Evolutionary conservation across 2,329 filamentous ascomycete genomes (phyloP), one percentile per base, ranked within the genome.

Genomic region (Metarhizium humberi): DNA sequence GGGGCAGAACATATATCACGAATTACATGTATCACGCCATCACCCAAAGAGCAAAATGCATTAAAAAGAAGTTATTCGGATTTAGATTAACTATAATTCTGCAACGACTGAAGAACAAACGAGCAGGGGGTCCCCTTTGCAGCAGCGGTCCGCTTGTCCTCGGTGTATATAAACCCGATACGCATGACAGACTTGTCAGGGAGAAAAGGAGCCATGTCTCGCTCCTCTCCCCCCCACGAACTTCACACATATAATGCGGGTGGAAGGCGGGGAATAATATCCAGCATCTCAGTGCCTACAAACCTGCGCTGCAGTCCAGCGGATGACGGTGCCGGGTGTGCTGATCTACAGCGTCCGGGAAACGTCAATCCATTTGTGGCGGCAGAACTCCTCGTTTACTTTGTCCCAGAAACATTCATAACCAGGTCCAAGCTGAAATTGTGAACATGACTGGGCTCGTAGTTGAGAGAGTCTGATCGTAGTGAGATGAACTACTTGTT

Each of bases 31-130:
- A 25, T 25, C 25, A 25, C 25, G 25, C 4, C 4, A 25, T 25
- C 25, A 25, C 25, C 3, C 3, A 25, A 25, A 4, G 25, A 25
- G 25, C 25, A 25, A 25, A 25, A 25, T 4, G 25, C 25, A 45
- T 32, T 32, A 3, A 43, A 25, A 40, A 42, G 1, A 34, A 34
- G n/a, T 54, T 58, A 56, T 60, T 60, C 57, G 61, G 67, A 63
- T 69, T 73, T 63, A 63, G 55, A 73, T 74, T 72, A 74, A 71
- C 69, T 74, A 73, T 42, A 49, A 66, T 73, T 73, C 65, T 70
- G 66, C 67, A 67, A 67, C 62, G 61, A 70, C 67, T 68, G 71
- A 43, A 53, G 45, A 53, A 49, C 51, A 51, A 49, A 50, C 66
- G 65, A 70, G 67, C 69, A 71, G 68, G 68, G 65, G 65, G 38